Conservation (phyloP, 768 basidiomycete species). For the Gymnopilus junonius region DNA sequence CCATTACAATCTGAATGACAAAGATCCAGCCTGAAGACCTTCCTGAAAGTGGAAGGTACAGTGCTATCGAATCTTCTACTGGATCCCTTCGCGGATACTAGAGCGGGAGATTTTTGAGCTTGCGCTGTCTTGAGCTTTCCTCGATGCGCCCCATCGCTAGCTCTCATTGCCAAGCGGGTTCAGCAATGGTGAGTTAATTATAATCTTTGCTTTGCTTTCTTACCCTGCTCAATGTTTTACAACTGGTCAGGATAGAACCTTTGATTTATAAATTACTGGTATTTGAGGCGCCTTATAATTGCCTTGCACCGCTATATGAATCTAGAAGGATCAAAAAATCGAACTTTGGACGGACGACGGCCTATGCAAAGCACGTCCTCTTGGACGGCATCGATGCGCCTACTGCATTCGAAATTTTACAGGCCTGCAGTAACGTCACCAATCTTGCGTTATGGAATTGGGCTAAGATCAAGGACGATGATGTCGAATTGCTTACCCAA, state of each 20-base stretch:
- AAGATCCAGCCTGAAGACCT: too few relatives aligned
- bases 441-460: neutral
- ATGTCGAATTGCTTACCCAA: neutral
- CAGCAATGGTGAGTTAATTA: neutral
- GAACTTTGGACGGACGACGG: neutral
- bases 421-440: neutral
- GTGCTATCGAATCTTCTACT: neutral
- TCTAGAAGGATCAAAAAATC: neutral
- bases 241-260: neutral
- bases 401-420: neutral
- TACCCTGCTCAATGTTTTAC: neutral
- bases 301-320: conserved; percentile 3
- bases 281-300: neutral
- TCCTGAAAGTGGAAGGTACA: too few relatives aligned
- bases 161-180: neutral
- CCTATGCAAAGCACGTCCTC: neutral
- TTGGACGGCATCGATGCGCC: neutral
- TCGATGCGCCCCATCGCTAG: conserved; percentile 3
- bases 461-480: too few relatives aligned
- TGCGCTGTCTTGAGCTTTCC: conserved; percentile 10
- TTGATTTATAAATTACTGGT: neutral
- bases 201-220: neutral
- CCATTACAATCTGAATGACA: too few relatives aligned
- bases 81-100: conserved; percentile 14
- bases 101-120: conserved; percentile 23